Evolutionary conservation across 2,329 filamentous ascomycete species (phyloP).

Genomic region (Pleomassaria siparia): DNA sequence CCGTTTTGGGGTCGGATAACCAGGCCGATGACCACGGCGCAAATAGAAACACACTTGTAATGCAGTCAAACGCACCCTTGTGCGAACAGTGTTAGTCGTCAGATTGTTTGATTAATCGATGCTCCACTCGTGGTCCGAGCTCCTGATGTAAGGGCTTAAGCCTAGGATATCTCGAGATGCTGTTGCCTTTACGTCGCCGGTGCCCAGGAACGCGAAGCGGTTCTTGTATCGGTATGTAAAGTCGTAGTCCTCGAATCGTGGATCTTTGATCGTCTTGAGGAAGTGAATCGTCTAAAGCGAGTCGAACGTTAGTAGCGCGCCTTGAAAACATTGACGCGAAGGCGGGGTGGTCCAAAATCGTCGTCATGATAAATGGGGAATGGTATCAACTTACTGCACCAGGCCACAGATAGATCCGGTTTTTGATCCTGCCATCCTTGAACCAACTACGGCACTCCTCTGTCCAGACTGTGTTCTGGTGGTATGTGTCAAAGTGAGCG

Average conservation of each 20-base stretch:
- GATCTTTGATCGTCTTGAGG: slow-evolving; percentile 43
- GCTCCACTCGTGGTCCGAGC: slow-evolving; percentile 48
- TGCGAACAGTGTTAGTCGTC: neutral
- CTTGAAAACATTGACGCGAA: slow-evolving; percentile 15
- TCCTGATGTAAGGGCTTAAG: slow-evolving; percentile 49
- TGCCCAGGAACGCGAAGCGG: slow-evolving; percentile 34
- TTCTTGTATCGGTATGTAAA: slow-evolving; percentile 44
- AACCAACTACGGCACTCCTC: slow-evolving; percentile 40
- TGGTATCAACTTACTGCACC: slow-evolving; percentile 30
- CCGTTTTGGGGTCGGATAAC: neutral
- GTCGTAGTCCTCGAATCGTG: slow-evolving; percentile 51
- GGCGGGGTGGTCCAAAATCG: slow-evolving; percentile 22
- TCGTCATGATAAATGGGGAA: neutral
- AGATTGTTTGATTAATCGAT: slow-evolving; percentile 39
- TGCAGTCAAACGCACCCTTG: neutral
- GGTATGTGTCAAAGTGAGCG: slow-evolving; percentile 34
- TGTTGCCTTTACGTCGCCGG: slow-evolving; percentile 50
- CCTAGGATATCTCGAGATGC: slow-evolving; percentile 43
- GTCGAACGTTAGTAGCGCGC: slow-evolving; percentile 13
- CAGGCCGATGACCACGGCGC: neutral
- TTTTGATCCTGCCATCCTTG: slow-evolving; percentile 37
- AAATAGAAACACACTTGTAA: neutral
- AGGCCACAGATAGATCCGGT: slow-evolving; percentile 36
- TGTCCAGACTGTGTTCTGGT: slow-evolving; percentile 35
- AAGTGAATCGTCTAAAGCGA: slow-evolving; percentile 40